Base-by-base conservation (phyloP, 1,139 yeast species). In the Suhomyces choctaworum region DNA sequence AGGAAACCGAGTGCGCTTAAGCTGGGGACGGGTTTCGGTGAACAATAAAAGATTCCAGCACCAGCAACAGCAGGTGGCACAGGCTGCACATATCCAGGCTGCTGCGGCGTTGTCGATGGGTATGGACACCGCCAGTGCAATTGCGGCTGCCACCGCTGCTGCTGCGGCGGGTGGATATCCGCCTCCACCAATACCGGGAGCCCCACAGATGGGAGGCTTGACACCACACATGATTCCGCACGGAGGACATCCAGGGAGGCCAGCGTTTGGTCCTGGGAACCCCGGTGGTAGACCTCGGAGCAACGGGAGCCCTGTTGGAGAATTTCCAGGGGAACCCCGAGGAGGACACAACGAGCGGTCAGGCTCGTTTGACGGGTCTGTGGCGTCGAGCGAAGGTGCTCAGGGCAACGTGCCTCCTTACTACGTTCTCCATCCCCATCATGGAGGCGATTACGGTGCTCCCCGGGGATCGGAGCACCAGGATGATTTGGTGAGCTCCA, bases 1-100 rank as follows among this genome's bases (percentile, higher is more conserved):
- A 9, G 94, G 90, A 34, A 82, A 86, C 34, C 73, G 96, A 36
- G 84, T 89, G 19, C 70, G 97, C 46, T 68, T 89, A 42, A 82
- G 95, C 35, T 89, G 97, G 97, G 97, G 97, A 31, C 74, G 95
- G 51, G 66, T 66, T 6, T 64, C 67, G 4, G 25, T 54, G 40
- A 62, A 60, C 36, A 63, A 62, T 40, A 63, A 61, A 38, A 60
- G 62, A 38, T 60, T 53, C 36, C 67, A 62, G 25, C 66, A 59
- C 29, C 68, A 60, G 25, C 67, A 60, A 33, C 64, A 57, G 10
- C 65, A 60, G 34, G 59, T 46, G 7, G 61, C 60, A 1, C 66
- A 58, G 33, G 66, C 63, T 2, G 66, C 64, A 2, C 67, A 61
- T 36, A 42, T 61, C 31, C 67, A 62, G 44, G 65, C 65, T 3